A percentile compares a stretch with the other conserved stretches of the same genome.
phyloP scores from a whole-genome alignment of 2,329 filamentous ascomycete genomes.

The Tolypocladium ophioglossoides region DNA sequence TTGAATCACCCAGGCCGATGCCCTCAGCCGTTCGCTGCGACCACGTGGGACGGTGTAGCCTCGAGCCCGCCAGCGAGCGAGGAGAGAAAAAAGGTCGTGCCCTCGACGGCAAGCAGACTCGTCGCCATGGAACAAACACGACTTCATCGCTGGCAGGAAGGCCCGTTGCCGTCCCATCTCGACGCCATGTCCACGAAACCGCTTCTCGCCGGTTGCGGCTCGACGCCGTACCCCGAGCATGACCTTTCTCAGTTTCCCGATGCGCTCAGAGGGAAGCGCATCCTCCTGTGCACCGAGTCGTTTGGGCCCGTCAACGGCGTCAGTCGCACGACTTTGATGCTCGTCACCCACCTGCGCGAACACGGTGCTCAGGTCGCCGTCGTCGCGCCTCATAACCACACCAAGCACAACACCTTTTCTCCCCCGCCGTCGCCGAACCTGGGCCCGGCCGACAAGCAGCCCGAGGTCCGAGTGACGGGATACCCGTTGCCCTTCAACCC shows the following conservation, averaged over 20 bases:
- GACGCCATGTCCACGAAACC: slow-evolving; percentile 5
- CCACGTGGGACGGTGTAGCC: slow-evolving; percentile 13
- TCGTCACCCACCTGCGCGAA: slow-evolving; percentile 55
- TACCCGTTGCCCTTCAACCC: slow-evolving; percentile 63
- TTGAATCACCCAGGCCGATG: background rate
- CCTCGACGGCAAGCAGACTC: background rate
- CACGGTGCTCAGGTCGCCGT: slow-evolving; percentile 55
- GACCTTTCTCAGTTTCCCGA: slow-evolving; percentile 34
- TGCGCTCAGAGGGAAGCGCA: slow-evolving; percentile 45
- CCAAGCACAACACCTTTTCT: slow-evolving; percentile 42
- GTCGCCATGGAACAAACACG: background rate
- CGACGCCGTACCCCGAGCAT: slow-evolving; percentile 15
- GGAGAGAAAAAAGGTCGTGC: slow-evolving; percentile 10
- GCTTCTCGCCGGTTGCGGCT: slow-evolving; percentile 1
- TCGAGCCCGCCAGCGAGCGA: background rate
- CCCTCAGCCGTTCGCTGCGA: slow-evolving; percentile 1
- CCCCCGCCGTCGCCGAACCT: slow-evolving; percentile 26
- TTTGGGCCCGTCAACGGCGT: slow-evolving; percentile 67
- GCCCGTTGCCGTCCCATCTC: background rate
- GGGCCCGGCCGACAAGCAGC: slow-evolving; percentile 20
- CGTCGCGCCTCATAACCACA: slow-evolving; percentile 51
- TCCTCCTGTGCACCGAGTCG: slow-evolving; percentile 60
- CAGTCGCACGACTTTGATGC: slow-evolving; percentile 57
- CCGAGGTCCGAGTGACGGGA: slow-evolving; percentile 50
- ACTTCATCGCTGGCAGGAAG: background rate